phyloP scores from a whole-genome alignment of 805 yeast genomes.

The Groenewaldozyma salmanticensis region DNA sequence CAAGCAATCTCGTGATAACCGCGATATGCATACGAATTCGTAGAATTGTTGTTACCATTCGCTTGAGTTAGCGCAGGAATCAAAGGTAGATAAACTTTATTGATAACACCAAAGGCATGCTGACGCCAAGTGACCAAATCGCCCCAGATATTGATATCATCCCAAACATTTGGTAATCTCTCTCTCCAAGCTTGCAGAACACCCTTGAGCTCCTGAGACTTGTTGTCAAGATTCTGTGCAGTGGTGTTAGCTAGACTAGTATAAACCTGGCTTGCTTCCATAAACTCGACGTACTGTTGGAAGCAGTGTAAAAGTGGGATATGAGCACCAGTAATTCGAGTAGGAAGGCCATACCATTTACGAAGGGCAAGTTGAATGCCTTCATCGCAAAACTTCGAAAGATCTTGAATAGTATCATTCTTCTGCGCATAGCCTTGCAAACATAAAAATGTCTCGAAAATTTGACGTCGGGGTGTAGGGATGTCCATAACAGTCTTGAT shows the following conservation, averaged over 20 bases:
- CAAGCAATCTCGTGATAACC: constrained; percentile 99
- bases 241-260: constrained; percentile 80
- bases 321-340: constrained; percentile 65
- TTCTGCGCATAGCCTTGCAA: constrained; percentile 91
- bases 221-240: constrained; percentile 83
- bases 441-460: constrained; percentile 87
- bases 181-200: constrained; percentile 98
- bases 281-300: constrained; percentile 94
- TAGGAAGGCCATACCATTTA: constrained; percentile 88
- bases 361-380: constrained; percentile 88
- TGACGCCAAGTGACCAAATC: constrained; percentile 98
- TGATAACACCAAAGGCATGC: constrained; percentile 93
- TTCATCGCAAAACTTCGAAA: constrained; percentile 83
- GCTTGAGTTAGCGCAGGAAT: constrained; percentile 72
- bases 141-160: constrained; percentile 95
- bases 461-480: constrained; percentile 94
- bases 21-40: constrained; percentile 88
- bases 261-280: constrained; percentile 95
- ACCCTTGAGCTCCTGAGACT: constrained; percentile 88
- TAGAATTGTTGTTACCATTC: constrained; percentile 37
- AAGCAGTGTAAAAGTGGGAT: constrained; percentile 83
- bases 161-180: constrained; percentile 93
- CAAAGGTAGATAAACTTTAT: constrained; percentile 87
- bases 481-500: constrained; percentile 97
- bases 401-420: constrained; percentile 73